These are phyloP conservation scores for Lomentospora prolificans DNA, from an alignment of 2,329 filamentous ascomycete species.

Conservation along the genomic window DNA sequence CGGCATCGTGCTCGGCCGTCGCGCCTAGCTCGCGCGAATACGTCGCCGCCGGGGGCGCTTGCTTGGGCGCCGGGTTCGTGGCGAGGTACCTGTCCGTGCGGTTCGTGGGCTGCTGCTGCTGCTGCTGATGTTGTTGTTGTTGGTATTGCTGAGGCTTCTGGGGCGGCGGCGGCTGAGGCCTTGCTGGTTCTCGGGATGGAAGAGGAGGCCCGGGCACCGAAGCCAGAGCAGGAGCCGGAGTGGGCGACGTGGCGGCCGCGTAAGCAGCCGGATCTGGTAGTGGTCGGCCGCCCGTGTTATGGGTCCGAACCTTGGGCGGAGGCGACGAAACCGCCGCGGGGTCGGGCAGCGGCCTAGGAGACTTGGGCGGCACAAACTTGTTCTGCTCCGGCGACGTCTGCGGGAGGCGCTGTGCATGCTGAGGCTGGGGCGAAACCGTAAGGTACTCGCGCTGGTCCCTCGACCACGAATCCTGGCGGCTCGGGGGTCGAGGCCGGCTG, in stretches of 20 bases:
- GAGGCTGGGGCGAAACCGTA: slow-evolving; percentile 32
- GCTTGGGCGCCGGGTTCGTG: slow-evolving; percentile 40
- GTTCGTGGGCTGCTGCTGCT: slow-evolving; percentile 14
- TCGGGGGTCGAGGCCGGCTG: slow-evolving; percentile 27
- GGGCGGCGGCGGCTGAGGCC: slow-evolving; percentile 9
- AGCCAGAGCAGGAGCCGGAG: neutral
- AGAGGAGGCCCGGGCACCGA: slow-evolving; percentile 13
- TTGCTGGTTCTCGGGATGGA: slow-evolving; percentile 10
- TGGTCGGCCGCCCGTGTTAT: slow-evolving; percentile 36
- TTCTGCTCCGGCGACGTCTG: slow-evolving; percentile 10
- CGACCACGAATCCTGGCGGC: slow-evolving; percentile 55
- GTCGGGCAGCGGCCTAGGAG: slow-evolving; percentile 32
- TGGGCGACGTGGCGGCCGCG: slow-evolving; percentile 6
- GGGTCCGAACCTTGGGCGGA: slow-evolving; percentile 23
- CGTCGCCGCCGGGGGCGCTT: slow-evolving; percentile 30
- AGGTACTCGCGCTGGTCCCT: slow-evolving; percentile 55
- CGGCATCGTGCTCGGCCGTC: slow-evolving; percentile 51
- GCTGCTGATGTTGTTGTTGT: neutral
- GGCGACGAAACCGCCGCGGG: slow-evolving; percentile 17
- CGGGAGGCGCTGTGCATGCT: slow-evolving; percentile 26
- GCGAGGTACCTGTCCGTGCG: slow-evolving; percentile 50
- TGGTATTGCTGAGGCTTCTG: neutral
- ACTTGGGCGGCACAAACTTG: slow-evolving; percentile 15
- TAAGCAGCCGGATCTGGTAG: slow-evolving; percentile 39
- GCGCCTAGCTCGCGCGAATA: slow-evolving; percentile 46